A percentile compares a stretch with the other conserved stretches of the same genome.
Evolutionary conservation across 495 filamentous ascomycete genomes (phyloP).

Genomic region (Aspergillus nidulans): DNA sequence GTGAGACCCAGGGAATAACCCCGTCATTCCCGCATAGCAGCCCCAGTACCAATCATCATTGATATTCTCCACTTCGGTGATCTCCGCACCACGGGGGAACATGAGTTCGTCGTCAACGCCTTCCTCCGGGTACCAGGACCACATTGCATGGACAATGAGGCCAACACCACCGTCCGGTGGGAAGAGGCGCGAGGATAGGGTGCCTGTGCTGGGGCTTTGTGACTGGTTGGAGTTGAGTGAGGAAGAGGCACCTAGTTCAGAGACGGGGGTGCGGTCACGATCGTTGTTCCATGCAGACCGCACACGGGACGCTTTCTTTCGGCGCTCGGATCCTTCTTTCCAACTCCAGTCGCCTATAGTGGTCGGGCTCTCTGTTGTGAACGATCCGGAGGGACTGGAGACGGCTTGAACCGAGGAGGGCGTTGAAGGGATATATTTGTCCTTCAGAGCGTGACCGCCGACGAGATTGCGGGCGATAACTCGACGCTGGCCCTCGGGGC

Average conservation of each 20-base stretch:
- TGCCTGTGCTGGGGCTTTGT: neutral
- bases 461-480: conserved; percentile 62
- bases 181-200: conserved; percentile 37
- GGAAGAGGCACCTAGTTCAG: conserved; percentile 17
- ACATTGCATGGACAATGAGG: conserved; percentile 55
- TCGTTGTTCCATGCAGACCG: conserved; percentile 16
- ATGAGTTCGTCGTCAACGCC: conserved; percentile 66
- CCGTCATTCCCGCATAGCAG: conserved; percentile 67
- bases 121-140: conserved; percentile 67
- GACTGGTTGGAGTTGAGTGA: conserved; percentile 13
- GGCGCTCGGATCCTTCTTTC: conserved; percentile 44
- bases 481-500: conserved; percentile 51
- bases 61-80: conserved; percentile 73
- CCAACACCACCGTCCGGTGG: conserved; percentile 70
- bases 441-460: conserved; percentile 60
- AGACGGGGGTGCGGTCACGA: conserved; percentile 10
- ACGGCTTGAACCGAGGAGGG: conserved; percentile 17
- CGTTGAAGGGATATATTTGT: conserved; percentile 41
- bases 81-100: conserved; percentile 78
- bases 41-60: conserved; percentile 87
- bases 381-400: conserved; percentile 9
- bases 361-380: conserved; percentile 25
- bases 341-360: conserved; percentile 43
- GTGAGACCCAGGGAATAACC: conserved; percentile 73
- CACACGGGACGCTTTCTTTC: conserved; percentile 45